Evolutionary conservation across 1,284 basidiomycete species (phyloP).

Genomic region (Sanghuangporus baumii): DNA sequence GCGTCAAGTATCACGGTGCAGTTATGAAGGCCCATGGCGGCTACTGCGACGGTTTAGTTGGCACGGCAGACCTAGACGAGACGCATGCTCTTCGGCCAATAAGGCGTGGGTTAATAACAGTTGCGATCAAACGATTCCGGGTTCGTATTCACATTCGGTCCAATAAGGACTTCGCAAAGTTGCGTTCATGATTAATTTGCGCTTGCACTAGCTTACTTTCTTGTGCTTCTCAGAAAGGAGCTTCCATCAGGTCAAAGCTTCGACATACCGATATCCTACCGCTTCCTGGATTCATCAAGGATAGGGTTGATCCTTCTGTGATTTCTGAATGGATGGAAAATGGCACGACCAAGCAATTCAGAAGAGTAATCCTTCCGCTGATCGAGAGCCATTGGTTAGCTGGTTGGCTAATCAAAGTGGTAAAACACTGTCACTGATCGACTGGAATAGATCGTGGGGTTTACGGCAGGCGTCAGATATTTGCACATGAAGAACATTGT

Average conservation of each 20-base stretch:
- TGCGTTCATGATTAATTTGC: neutral
- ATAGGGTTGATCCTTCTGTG: slow-evolving; percentile 4
- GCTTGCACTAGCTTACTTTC: neutral
- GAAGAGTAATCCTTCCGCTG: neutral
- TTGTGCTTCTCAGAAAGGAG: slow-evolving; percentile 4
- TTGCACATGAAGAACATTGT: slow-evolving; percentile 2
- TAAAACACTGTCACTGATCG: neutral
- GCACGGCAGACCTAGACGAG: neutral
- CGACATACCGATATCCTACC: slow-evolving; percentile 5
- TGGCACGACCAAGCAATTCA: neutral
- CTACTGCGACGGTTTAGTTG: slow-evolving; percentile 8
- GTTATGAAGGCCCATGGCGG: neutral
- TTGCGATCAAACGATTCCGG: slow-evolving; percentile 12
- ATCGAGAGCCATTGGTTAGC: neutral
- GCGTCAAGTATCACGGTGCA: neutral
- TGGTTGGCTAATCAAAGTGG: neutral
- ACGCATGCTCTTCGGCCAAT: neutral
- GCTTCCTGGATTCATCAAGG: slow-evolving; percentile 1
- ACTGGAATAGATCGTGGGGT: neutral
- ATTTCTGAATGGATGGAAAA: slow-evolving; percentile 17
- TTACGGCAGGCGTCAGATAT: slow-evolving; percentile 7
- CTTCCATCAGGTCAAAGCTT: slow-evolving; percentile 12
- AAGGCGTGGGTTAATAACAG: neutral
- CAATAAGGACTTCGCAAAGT: slow-evolving; percentile 3
- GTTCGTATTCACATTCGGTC: neutral